Percentiles rank a stretch among this genome's conserved stretches.
phyloP scores from a whole-genome alignment of 352 stramenopile species.

The Phytophthora boehmeriae region DNA sequence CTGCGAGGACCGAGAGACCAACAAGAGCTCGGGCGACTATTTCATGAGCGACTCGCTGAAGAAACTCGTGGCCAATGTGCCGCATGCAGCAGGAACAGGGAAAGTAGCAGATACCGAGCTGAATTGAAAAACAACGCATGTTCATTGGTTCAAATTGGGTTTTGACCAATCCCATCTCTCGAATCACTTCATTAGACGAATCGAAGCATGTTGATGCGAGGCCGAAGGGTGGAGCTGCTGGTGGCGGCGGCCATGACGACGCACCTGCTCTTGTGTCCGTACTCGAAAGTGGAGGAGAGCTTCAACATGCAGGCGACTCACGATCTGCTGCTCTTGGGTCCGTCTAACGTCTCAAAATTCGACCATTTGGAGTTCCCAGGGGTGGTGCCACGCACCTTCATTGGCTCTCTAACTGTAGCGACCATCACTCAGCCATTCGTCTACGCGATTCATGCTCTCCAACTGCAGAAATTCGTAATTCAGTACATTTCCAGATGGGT shows the following conservation, averaged over 20 bases:
- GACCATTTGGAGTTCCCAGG: constrained; percentile 98
- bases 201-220: constrained; percentile 28
- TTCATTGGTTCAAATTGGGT: too few species aligned
- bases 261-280: constrained; percentile 69
- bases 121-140: neutral
- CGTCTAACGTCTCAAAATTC: constrained; percentile 65
- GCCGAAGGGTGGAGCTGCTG: constrained; percentile 40
- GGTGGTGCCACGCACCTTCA: constrained; percentile 98
- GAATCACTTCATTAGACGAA: too few species aligned
- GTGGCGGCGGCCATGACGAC: constrained; percentile 41
- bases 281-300: constrained; percentile 96
- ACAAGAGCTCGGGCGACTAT: constrained; percentile 70
- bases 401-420: constrained; percentile 83
- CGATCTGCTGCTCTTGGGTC: constrained; percentile 91
- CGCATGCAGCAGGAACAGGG: constrained; percentile 4
- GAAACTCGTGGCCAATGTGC: constrained; percentile 72
- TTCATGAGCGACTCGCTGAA: constrained; percentile 83
- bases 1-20: constrained; percentile 90
- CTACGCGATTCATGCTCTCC: constrained; percentile 30
- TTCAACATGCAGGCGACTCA: constrained; percentile 99
- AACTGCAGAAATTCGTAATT: constrained; percentile 53
- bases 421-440: constrained; percentile 46
- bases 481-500: constrained; percentile 67
- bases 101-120: neutral
- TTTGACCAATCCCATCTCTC: too few species aligned